These are phyloP conservation scores for Aspergillus heteromorphus DNA, from an alignment of 495 filamentous ascomycete genomes.

Conservation along the genomic window DNA sequence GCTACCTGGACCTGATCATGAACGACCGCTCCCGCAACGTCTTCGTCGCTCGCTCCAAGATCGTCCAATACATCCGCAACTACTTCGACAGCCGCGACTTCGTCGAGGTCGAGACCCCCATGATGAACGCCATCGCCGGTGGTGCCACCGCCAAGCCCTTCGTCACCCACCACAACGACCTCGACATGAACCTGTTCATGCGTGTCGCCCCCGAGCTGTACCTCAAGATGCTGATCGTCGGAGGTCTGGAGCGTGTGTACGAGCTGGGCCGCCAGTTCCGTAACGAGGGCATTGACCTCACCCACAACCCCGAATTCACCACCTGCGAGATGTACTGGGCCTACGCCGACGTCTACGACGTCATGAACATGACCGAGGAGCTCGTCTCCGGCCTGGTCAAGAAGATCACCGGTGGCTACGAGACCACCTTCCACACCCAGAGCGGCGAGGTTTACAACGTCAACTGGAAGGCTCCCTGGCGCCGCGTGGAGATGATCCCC, in stretches of 20 bases:
- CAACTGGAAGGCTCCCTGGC: slow-evolving; percentile 96
- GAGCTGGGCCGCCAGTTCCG: slow-evolving; percentile 89
- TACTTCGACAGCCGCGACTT: slow-evolving; percentile 86
- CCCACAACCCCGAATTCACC: slow-evolving; percentile 98
- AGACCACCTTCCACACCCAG: slow-evolving; percentile 78
- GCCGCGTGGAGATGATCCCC: slow-evolving; percentile 92
- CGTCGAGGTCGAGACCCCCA: slow-evolving; percentile 93
- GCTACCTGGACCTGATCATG: slow-evolving; percentile 94
- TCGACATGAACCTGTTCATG: slow-evolving; percentile 90
- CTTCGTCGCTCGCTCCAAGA: slow-evolving; percentile 76
- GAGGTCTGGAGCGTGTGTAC: slow-evolving; percentile 87
- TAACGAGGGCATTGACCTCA: slow-evolving; percentile 93
- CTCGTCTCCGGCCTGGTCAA: slow-evolving; percentile 90
- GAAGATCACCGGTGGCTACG: slow-evolving; percentile 75
- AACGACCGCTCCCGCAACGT: slow-evolving; percentile 78
- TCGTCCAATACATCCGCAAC: slow-evolving; percentile 75
- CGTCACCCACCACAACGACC: slow-evolving; percentile 89
- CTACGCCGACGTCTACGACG: slow-evolving; percentile 86
- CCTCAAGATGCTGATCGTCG: slow-evolving; percentile 93
- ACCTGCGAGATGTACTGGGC: slow-evolving; percentile 97
- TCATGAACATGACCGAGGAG: slow-evolving; percentile 92
- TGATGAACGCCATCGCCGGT: slow-evolving; percentile 94
- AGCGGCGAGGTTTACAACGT: slow-evolving; percentile 78
- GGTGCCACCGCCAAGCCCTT: slow-evolving; percentile 97
- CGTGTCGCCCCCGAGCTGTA: slow-evolving; percentile 92